phyloP scores from a whole-genome alignment of 2,329 filamentous ascomycete species.

The Neonectria neomacrospora region DNA sequence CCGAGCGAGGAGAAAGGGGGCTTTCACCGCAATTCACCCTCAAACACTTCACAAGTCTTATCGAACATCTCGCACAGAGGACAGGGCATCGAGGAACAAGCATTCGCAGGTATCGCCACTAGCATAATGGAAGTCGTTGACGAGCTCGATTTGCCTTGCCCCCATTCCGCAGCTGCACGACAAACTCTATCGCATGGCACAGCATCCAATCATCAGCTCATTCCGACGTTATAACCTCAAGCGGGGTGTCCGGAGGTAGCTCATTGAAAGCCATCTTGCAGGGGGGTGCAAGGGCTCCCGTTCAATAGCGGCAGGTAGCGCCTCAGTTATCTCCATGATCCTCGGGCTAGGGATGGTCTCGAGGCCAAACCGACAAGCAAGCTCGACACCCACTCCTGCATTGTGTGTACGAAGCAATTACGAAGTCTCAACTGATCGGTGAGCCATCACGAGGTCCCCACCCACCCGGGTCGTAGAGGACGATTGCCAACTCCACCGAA shows the following conservation, averaged over 20 bases:
- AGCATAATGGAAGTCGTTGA: background rate
- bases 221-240: background rate
- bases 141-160: background rate
- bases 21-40: background rate
- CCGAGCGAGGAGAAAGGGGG: background rate
- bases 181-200: background rate
- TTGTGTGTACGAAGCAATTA: background rate
- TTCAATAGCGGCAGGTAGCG: slow-evolving; percentile 16
- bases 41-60: background rate
- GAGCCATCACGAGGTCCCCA: background rate
- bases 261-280: background rate
- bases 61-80: background rate
- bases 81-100: background rate
- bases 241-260: background rate
- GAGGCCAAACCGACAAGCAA: slow-evolving; percentile 5
- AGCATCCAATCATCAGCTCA: background rate
- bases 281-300: slow-evolving; percentile 12
- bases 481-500: slow-evolving; percentile 8
- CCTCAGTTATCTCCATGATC: background rate
- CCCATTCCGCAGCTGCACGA: background rate
- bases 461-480: background rate
- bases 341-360: slow-evolving; percentile 16
- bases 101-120: background rate
- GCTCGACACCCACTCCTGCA: slow-evolving; percentile 3
- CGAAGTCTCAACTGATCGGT: background rate